phyloP scores from a whole-genome alignment of 2,329 filamentous ascomycete species.

The Aspergillus brunneoviolaceus region DNA sequence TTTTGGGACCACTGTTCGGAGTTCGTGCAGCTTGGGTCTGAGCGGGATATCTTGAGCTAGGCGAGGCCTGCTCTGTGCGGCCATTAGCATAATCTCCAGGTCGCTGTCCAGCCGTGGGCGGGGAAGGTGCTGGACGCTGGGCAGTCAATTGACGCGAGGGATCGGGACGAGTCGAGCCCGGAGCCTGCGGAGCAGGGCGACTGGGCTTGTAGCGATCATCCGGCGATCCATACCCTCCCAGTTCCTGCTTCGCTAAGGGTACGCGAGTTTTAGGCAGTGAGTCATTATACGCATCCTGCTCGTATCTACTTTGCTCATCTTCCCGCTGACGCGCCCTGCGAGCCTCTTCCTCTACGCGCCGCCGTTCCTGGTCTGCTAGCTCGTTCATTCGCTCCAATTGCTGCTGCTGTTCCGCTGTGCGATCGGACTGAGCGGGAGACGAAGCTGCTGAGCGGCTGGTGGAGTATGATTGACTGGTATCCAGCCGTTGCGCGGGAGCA shows the following conservation, averaged over 20 bases:
- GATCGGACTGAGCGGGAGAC: slow-evolving; percentile 40
- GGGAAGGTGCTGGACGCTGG: slow-evolving; percentile 78
- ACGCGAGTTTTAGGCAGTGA: slow-evolving; percentile 78
- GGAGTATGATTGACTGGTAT: slow-evolving; percentile 43
- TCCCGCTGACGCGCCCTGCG: slow-evolving; percentile 48
- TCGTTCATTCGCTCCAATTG: slow-evolving; percentile 52
- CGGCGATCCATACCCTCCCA: slow-evolving; percentile 66
- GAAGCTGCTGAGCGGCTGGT: slow-evolving; percentile 31
- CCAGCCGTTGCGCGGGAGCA: slow-evolving; percentile 44
- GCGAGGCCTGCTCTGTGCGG: slow-evolving; percentile 19
- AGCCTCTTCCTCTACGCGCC: slow-evolving; percentile 53
- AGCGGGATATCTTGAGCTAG: slow-evolving; percentile 32
- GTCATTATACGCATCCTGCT: slow-evolving; percentile 85
- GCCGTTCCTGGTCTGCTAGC: slow-evolving; percentile 56
- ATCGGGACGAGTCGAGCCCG: slow-evolving; percentile 54
- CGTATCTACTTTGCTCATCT: slow-evolving; percentile 66
- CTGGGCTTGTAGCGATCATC: slow-evolving; percentile 74
- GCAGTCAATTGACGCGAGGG: slow-evolving; percentile 60
- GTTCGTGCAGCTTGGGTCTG: slow-evolving; percentile 44
- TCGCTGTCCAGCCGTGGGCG: slow-evolving; percentile 52
- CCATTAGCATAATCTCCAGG: slow-evolving; percentile 29
- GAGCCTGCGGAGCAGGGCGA: slow-evolving; percentile 78
- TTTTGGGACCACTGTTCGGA: slow-evolving; percentile 47
- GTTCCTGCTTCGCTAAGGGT: slow-evolving; percentile 83
- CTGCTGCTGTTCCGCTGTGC: slow-evolving; percentile 42